phyloP scores from a whole-genome alignment of 768 basidiomycete genomes.

The Tremella fuciformis region DNA sequence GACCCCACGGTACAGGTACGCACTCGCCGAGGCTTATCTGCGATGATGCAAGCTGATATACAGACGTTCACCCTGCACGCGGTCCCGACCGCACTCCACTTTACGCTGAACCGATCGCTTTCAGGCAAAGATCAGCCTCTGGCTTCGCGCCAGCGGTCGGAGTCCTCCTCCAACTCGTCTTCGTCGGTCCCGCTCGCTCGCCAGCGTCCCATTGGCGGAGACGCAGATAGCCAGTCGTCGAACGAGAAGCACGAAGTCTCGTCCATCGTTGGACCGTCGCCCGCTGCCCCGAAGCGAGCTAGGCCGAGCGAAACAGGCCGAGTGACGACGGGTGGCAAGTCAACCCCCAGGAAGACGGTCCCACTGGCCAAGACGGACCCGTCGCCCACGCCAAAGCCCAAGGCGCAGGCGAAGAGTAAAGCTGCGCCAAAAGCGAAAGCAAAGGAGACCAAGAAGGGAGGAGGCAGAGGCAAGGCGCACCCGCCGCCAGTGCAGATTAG shows the following conservation, averaged over 20 bases:
- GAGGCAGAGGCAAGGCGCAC: neutral
- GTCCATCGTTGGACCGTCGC: neutral
- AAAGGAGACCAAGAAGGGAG: slow-evolving; percentile 4
- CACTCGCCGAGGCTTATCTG: neutral
- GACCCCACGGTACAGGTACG: slow-evolving; percentile 14
- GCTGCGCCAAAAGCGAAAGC: neutral
- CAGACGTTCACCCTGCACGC: slow-evolving; percentile 36
- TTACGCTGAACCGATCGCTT: slow-evolving; percentile 34
- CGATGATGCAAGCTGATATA: neutral
- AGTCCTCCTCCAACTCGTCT: slow-evolving; percentile 13
- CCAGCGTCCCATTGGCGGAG: neutral
- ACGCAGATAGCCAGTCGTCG: neutral
- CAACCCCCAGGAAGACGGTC: slow-evolving; percentile 16
- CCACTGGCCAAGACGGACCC: neutral
- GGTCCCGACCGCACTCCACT: slow-evolving; percentile 29
- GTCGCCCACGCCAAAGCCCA: slow-evolving; percentile 3
- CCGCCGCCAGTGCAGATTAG: slow-evolving; percentile 2
- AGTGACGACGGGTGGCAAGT: slow-evolving; percentile 1
- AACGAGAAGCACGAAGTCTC: slow-evolving; percentile 1
- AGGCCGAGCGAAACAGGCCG: neutral
- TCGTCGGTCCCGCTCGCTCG: slow-evolving; percentile 10
- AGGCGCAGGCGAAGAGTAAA: slow-evolving; percentile 13
- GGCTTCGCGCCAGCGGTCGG: neutral
- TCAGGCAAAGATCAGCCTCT: slow-evolving; percentile 20
- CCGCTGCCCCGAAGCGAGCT: neutral